Evolutionary conservation across 2,329 filamentous ascomycete genomes (phyloP).

Genomic region (Acephala macrosclerotiorum): DNA sequence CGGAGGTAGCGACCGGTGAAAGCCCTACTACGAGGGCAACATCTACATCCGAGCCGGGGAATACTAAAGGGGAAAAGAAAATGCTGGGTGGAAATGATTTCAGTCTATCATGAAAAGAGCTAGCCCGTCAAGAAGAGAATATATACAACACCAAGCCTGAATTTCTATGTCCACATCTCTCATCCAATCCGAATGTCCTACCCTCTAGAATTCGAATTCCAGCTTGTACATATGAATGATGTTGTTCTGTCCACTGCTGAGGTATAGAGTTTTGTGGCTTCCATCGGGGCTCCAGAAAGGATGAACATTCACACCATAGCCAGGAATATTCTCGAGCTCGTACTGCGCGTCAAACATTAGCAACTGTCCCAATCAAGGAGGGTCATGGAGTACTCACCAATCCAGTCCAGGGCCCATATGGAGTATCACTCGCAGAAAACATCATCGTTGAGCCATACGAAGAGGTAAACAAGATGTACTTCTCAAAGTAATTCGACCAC

Average conservation of each 20-base stretch:
- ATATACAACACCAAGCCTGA: no score
- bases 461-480: constrained; percentile 10
- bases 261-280: neutral
- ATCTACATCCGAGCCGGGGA: no score
- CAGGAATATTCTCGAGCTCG: neutral
- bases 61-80: no score
- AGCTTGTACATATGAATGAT: constrained; percentile 10
- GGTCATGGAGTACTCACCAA: neutral
- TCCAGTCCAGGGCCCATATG: constrained; percentile 9
- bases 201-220: constrained; percentile 3
- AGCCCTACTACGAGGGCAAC: no score
- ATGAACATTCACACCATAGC: constrained; percentile 13
- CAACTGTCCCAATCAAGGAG: neutral
- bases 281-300: constrained; percentile 1
- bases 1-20: no score
- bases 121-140: no score
- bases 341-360: neutral
- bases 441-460: constrained; percentile 7
- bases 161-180: no score
- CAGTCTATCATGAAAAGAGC: no score
- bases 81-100: no score
- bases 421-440: constrained; percentile 15
- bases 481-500: constrained; percentile 1
- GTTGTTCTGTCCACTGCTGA: constrained; percentile 3
- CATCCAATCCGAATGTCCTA: no score